Conservation (phyloP, 163 green algal genomes). For the Scenedesmus sp. region DNA sequence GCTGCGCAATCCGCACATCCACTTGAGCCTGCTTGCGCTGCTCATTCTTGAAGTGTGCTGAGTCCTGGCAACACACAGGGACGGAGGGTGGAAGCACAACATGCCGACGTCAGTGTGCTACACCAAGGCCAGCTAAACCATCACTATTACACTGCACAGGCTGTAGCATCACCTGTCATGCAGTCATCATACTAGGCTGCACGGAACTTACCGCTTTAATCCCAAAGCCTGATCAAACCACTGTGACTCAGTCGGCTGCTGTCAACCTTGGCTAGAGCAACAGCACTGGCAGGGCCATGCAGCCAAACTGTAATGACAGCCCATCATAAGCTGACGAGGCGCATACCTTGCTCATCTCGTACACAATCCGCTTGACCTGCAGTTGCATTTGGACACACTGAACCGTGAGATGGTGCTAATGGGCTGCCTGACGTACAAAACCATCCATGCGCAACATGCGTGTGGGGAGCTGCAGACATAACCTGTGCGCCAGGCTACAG, state of each 20-base stretch:
- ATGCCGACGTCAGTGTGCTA: not conserved
- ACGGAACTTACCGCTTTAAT: too few species aligned
- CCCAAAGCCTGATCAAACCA: too few species aligned
- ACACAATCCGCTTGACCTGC: slow-evolving; percentile 87
- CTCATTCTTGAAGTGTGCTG: slow-evolving; percentile 93
- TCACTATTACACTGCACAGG: not conserved
- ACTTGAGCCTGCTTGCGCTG: slow-evolving; percentile 84
- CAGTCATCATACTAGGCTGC: too few species aligned
- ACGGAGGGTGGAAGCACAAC: not conserved
- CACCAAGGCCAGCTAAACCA: not conserved
- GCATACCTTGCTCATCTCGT: slow-evolving; percentile 91
- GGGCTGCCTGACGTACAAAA: not conserved
- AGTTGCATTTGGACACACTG: too few species aligned
- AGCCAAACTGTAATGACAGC: not conserved
- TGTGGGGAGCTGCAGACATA: not conserved
- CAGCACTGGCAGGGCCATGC: not conserved
- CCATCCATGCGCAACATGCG: not conserved
- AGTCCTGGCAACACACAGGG: slow-evolving; percentile 65
- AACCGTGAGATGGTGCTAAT: not conserved
- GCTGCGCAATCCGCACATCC: slow-evolving; percentile 68
- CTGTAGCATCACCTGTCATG: too few species aligned
- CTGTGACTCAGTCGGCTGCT: too few species aligned
- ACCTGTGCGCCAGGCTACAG: slow-evolving; percentile 61
- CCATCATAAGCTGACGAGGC: too few species aligned
- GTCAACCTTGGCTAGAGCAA: not conserved